Conservation (phyloP, 768 basidiomycete genomes). For the Pleurotus salmoneostramineus region DNA sequence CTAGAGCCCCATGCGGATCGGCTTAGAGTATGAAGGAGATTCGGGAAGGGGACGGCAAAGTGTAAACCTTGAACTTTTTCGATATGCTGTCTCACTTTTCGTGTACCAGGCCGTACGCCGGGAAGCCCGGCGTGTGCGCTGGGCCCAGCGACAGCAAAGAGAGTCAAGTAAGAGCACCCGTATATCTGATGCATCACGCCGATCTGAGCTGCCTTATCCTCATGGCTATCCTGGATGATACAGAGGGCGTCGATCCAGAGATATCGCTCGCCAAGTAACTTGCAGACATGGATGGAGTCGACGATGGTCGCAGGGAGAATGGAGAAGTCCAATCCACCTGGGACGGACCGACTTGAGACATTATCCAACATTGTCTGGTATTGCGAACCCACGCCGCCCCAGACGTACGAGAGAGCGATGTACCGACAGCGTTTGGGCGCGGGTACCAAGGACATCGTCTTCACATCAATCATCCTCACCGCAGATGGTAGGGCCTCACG, state of each 20-base stretch:
- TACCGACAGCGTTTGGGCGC: not conserved
- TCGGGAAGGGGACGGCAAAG: not conserved
- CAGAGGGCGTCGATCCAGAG: constrained; percentile 1
- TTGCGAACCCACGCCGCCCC: not conserved
- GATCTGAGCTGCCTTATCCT: not conserved
- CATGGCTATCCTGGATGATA: not conserved
- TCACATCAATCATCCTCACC: not conserved
- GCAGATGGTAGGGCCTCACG: not conserved
- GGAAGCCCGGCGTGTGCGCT: not conserved
- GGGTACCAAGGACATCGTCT: not conserved
- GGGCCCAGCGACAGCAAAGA: not conserved
- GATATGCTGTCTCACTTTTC: not conserved
- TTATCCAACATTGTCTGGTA: not conserved
- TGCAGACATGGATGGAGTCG: not conserved
- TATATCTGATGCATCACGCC: constrained; percentile 3
- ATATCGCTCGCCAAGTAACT: not conserved
- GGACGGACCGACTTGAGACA: not conserved
- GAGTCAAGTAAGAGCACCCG: not conserved
- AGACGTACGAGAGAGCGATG: not conserved
- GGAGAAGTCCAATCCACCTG: not conserved
- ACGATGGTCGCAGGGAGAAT: not conserved
- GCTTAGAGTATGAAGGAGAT: not conserved
- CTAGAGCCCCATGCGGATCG: not conserved
- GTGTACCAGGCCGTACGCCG: not conserved
- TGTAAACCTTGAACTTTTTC: not conserved